A percentile compares a stretch with the other conserved stretches of the same genome.
phyloP scores from a whole-genome alignment of 768 basidiomycete species.

The Amanita pseudoporphyria region DNA sequence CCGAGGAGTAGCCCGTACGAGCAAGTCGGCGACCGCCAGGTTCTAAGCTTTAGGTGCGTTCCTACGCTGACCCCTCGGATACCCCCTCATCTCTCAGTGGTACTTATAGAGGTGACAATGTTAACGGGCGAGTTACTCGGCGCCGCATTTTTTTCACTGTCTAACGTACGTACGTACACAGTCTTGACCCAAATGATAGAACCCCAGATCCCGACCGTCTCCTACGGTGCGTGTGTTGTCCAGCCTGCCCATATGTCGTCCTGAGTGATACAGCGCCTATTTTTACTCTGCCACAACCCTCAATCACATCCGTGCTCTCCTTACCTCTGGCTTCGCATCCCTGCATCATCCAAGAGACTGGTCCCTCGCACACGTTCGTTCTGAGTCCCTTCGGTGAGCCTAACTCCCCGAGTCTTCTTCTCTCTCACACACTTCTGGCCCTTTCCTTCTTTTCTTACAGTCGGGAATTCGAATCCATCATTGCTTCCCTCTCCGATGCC shows the following conservation, averaged over 20 bases:
- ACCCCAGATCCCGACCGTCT: conserved; percentile 87
- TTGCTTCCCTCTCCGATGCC: conserved; percentile 79
- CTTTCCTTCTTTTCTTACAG: conserved; percentile 28
- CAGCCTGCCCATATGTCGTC: too few relatives aligned
- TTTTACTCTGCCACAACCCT: conserved; percentile 92
- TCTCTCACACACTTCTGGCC: conserved; percentile 1
- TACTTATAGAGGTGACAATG: conserved; percentile 79
- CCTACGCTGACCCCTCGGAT: background rate
- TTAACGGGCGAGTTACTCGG: conserved; percentile 62
- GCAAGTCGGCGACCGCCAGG: conserved; percentile 61
- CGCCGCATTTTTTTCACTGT: background rate
- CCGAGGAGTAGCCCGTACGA: conserved; percentile 83
- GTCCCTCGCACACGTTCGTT: conserved; percentile 89
- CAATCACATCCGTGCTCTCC: conserved; percentile 82
- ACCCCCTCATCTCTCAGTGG: background rate
- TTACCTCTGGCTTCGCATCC: conserved; percentile 92
- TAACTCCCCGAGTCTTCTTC: background rate
- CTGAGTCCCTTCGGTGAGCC: conserved; percentile 58
- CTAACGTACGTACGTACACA: conserved; percentile 16
- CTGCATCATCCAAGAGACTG: conserved; percentile 83
- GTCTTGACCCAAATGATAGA: conserved; percentile 67
- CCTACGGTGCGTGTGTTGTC: conserved; percentile 48
- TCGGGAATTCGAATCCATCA: conserved; percentile 77
- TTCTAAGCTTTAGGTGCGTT: conserved; percentile 80
- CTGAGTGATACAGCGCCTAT: too few relatives aligned